Conservation (phyloP, 1,139 yeast genomes). For the Eremothecium cymbalariae region DNA sequence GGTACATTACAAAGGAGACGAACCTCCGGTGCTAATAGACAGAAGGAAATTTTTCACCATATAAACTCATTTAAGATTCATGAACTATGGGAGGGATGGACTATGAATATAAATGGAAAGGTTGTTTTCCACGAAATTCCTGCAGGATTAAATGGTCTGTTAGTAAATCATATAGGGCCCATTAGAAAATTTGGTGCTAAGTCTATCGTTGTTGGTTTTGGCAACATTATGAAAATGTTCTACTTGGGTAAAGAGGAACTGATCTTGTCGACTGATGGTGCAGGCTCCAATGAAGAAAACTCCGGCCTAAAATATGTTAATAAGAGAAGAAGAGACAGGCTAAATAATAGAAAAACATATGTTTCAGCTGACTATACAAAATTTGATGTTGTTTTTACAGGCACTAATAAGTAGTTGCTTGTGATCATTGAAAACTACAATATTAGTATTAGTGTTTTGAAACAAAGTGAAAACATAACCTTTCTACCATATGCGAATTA, state of each 20-base stretch:
- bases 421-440: no score
- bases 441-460: no score
- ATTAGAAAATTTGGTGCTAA: constrained; percentile 66
- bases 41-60: no score
- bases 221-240: constrained; percentile 60
- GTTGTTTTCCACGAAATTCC: constrained; percentile 57
- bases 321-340: constrained; percentile 29
- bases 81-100: constrained; percentile 72
- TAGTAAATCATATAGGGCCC: constrained; percentile 45
- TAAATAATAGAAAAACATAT: neutral
- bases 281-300: constrained; percentile 26
- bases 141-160: constrained; percentile 37
- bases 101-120: constrained; percentile 58
- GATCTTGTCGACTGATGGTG: constrained; percentile 36
- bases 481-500: no score
- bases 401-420: no score
- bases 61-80: constrained; percentile 17
- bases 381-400: no score
- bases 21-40: no score
- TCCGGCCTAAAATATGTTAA: constrained; percentile 32
- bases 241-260: constrained; percentile 59
- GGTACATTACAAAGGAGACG: constrained; percentile 11
- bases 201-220: constrained; percentile 65
- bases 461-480: no score
- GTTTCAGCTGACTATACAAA: no score